phyloP scores from a whole-genome alignment of 768 basidiomycete species.

The Trametes elegans region DNA sequence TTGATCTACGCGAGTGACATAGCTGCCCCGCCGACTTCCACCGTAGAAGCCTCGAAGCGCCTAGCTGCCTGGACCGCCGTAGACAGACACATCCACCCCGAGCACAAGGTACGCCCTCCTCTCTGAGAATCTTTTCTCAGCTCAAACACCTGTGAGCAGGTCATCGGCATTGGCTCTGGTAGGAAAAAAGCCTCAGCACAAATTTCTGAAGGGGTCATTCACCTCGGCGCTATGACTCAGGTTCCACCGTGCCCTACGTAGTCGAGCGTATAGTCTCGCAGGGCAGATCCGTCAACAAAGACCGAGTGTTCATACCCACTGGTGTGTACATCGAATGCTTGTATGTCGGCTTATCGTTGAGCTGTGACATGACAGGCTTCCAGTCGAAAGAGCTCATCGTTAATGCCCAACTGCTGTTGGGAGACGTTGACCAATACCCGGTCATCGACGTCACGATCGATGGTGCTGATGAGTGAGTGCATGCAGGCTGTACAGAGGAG shows the following conservation, averaged over 20 bases:
- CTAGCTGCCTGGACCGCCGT: slow-evolving; percentile 95
- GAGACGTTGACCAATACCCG: slow-evolving; percentile 88
- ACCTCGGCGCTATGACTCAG: slow-evolving; percentile 33
- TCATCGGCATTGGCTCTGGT: slow-evolving; percentile 90
- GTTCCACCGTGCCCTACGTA: slow-evolving; percentile 94
- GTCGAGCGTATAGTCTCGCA: slow-evolving; percentile 92
- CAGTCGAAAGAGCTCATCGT: slow-evolving; percentile 97
- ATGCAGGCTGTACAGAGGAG: no score
- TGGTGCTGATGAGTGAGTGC: slow-evolving; percentile 94
- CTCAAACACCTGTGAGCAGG: slow-evolving; percentile 39
- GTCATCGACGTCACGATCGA: slow-evolving; percentile 95
- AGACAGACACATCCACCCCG: slow-evolving; percentile 78
- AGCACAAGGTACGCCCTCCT: slow-evolving; percentile 67
- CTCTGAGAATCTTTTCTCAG: not conserved
- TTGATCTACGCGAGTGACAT: not conserved
- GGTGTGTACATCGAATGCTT: slow-evolving; percentile 37
- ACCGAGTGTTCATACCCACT: slow-evolving; percentile 87
- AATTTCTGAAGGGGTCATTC: slow-evolving; percentile 6
- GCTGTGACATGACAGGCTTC: slow-evolving; percentile 57
- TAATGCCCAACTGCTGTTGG: slow-evolving; percentile 67
- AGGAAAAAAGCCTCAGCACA: slow-evolving; percentile 2
- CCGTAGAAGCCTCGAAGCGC: slow-evolving; percentile 80
- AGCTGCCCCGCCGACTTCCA: slow-evolving; percentile 34
- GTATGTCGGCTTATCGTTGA: slow-evolving; percentile 10
- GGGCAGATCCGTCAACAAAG: slow-evolving; percentile 69